Evolutionary conservation across 2,329 filamentous ascomycete genomes (phyloP).

Genomic region (Bretziella fagacearum): DNA sequence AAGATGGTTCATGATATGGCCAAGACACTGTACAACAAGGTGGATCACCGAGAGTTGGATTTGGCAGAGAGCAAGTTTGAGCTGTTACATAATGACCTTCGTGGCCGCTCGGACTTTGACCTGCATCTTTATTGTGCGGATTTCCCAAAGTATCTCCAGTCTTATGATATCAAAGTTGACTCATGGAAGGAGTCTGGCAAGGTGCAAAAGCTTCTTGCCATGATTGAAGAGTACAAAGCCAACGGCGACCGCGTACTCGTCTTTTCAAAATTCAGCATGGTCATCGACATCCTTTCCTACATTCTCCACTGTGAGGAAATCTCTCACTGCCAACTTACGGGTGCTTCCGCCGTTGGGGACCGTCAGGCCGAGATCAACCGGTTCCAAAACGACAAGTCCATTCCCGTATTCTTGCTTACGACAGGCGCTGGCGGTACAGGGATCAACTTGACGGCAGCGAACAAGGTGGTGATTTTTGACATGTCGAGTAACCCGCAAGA

Average conservation of each 20-base stretch:
- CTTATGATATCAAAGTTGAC: conserved; percentile 35
- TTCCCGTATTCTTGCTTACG: conserved; percentile 81
- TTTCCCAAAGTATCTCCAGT: conserved; percentile 33
- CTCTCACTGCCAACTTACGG: conserved; percentile 71
- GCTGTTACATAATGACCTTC: conserved; percentile 38
- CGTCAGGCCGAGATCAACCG: conserved; percentile 78
- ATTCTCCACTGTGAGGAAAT: conserved; percentile 60
- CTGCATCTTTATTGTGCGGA: conserved; percentile 49
- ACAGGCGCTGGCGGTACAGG: conserved; percentile 93
- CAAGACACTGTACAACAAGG: conserved; percentile 55
- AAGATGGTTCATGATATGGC: conserved; percentile 60
- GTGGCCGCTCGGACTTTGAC: conserved; percentile 44
- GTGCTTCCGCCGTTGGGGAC: conserved; percentile 61
- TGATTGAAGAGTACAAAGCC: conserved; percentile 54
- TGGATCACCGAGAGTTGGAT: conserved; percentile 36
- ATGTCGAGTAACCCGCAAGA: conserved; percentile 96
- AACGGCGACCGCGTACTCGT: conserved; percentile 78
- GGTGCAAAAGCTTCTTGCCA: conserved; percentile 58
- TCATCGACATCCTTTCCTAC: conserved; percentile 77
- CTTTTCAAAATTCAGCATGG: conserved; percentile 84
- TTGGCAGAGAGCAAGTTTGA: conserved; percentile 34
- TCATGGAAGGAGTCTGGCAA: conserved; percentile 58
- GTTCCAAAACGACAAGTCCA: conserved; percentile 58
- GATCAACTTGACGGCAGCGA: conserved; percentile 87
- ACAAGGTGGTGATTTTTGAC: conserved; percentile 97